These are phyloP conservation scores for Iris macrosiphon DNA, from an alignment of 106 monocot species.

Conservation along the genomic window DNA sequence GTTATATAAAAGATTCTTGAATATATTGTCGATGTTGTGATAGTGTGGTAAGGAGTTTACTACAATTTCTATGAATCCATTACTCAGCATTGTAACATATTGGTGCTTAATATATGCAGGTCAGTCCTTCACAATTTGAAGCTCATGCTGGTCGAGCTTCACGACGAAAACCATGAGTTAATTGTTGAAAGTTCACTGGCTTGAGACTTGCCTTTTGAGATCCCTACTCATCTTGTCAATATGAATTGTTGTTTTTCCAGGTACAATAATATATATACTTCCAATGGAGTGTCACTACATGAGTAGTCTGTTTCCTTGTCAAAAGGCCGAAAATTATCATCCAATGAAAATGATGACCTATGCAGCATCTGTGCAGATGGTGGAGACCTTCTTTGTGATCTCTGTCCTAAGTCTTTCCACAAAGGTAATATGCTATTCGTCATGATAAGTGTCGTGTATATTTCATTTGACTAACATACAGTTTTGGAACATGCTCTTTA, in stretches of 20 bases:
- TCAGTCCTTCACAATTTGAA: conserved; percentile 98
- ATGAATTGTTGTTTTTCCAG: conserved; percentile 30
- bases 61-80: not conserved
- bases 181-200: not conserved
- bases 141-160: conserved; percentile 94
- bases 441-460: too few relatives aligned
- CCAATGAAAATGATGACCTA: conserved; percentile 79
- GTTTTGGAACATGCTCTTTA: too few relatives aligned
- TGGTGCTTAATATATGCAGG: conserved; percentile 34
- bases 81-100: not conserved
- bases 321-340: conserved; percentile 51
- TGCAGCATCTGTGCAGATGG: conserved; percentile 92
- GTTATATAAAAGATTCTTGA: conserved; percentile 88
- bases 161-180: conserved; percentile 84
- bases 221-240: conserved; percentile 4
- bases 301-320: conserved; percentile 83
- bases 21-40: conserved; percentile 86
- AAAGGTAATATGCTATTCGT: conserved; percentile 48
- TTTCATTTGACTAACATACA: too few relatives aligned
- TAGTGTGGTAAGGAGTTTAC: conserved; percentile 48
- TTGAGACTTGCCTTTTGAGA: not conserved
- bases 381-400: conserved; percentile 94
- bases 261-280: conserved; percentile 93
- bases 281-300: conserved; percentile 97
- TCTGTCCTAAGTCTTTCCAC: conserved; percentile 94